phyloP scores from a whole-genome alignment of 768 basidiomycete genomes.

The Artomyces pyxidatus region DNA sequence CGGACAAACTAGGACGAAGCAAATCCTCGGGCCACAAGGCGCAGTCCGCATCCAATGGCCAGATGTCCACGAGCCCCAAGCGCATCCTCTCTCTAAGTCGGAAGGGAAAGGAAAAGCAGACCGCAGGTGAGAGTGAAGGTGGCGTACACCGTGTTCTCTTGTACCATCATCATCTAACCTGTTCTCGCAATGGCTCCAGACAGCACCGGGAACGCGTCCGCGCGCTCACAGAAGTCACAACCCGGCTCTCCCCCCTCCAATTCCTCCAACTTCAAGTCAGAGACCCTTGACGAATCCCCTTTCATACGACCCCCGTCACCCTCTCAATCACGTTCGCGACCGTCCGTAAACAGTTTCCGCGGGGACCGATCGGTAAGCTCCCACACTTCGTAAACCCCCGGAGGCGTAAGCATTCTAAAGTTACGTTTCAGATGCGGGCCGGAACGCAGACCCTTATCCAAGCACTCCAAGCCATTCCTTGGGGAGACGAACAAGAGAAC shows the following conservation, averaged over 20 bases:
- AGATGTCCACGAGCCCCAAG: slow-evolving; percentile 30
- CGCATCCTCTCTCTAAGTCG: slow-evolving; percentile 50
- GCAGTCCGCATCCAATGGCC: slow-evolving; percentile 19
- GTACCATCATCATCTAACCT: neutral
- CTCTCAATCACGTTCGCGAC: slow-evolving; percentile 33
- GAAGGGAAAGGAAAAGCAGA: slow-evolving; percentile 41
- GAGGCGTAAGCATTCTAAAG: slow-evolving; percentile 4
- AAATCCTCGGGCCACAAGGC: slow-evolving; percentile 18
- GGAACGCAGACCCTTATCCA: slow-evolving; percentile 88
- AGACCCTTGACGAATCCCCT: slow-evolving; percentile 43
- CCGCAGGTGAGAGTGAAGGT: slow-evolving; percentile 28
- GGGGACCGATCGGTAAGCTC: slow-evolving; percentile 63
- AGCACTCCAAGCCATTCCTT: slow-evolving; percentile 79
- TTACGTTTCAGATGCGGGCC: slow-evolving; percentile 59
- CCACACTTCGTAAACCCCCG: slow-evolving; percentile 3
- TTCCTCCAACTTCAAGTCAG: neutral
- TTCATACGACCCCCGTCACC: slow-evolving; percentile 75
- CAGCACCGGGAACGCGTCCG: too few species aligned
- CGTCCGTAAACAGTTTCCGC: slow-evolving; percentile 45
- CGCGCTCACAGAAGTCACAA: neutral
- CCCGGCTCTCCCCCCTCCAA: neutral
- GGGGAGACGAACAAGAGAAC: slow-evolving; percentile 61
- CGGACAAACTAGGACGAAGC: slow-evolving; percentile 58
- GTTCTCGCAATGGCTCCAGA: too few species aligned
- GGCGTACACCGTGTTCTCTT: slow-evolving; percentile 1